A percentile compares a stretch with the other conserved stretches of the same genome.
phyloP scores from a whole-genome alignment of 164 flowering plant genomes.

The Magnolia officinalis region DNA sequence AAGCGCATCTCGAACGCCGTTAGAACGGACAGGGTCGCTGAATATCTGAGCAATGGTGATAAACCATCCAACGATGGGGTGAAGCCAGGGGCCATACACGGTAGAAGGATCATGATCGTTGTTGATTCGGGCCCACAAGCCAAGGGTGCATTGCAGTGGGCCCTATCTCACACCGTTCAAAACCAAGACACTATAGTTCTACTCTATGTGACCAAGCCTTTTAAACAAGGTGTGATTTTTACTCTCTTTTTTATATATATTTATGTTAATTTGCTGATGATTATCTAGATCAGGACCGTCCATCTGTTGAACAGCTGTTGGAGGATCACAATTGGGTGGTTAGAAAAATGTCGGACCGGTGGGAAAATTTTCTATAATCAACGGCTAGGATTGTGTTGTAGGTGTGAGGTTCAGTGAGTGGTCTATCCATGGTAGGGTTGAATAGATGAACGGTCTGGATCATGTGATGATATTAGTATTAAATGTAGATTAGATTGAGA shows the following conservation, averaged over 20 bases:
- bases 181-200: slow-evolving; percentile 58
- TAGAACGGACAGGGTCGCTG: slow-evolving; percentile 10
- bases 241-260: background rate
- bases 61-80: slow-evolving; percentile 12
- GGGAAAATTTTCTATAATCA: too few relatives aligned
- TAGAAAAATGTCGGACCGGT: background rate
- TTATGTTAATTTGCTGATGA: background rate
- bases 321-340: background rate
- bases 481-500: background rate
- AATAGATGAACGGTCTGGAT: too few relatives aligned
- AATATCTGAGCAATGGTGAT: background rate
- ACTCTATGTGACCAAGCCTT: slow-evolving; percentile 48
- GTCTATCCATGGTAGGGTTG: too few relatives aligned
- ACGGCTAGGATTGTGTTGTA: too few relatives aligned
- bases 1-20: slow-evolving; percentile 18
- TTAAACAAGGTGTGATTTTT: slow-evolving; percentile 36
- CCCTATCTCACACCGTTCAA: slow-evolving; percentile 72
- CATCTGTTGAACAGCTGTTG: background rate
- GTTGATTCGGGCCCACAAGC: slow-evolving; percentile 70
- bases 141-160: slow-evolving; percentile 78
- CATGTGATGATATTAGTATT: background rate
- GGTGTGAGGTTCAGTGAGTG: too few relatives aligned
- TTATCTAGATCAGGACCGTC: background rate
- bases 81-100: slow-evolving; percentile 20
- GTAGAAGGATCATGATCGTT: slow-evolving; percentile 74